These are phyloP conservation scores for Dujonia santamariae DNA, from an alignment of 1,139 yeast species.

Conservation along the genomic window DNA sequence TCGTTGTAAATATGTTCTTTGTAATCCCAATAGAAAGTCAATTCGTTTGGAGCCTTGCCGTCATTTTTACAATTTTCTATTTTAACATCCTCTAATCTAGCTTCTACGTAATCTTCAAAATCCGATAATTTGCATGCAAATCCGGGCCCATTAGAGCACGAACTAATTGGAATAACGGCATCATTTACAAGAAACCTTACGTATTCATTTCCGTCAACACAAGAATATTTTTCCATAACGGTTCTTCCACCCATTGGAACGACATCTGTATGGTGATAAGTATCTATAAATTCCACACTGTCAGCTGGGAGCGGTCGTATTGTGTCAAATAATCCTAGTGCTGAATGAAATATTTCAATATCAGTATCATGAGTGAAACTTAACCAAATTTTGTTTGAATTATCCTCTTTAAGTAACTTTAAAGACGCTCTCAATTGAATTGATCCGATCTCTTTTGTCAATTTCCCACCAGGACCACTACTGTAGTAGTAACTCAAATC, in stretches of 20 bases:
- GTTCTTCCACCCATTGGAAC: slow-evolving; percentile 50
- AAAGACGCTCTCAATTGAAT: slow-evolving; percentile 31
- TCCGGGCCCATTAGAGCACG: slow-evolving; percentile 55
- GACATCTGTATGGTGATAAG: slow-evolving; percentile 38
- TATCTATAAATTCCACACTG: slow-evolving; percentile 27
- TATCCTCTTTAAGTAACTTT: slow-evolving; percentile 20
- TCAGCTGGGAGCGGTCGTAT: slow-evolving; percentile 1
- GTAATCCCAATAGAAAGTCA: slow-evolving; percentile 40
- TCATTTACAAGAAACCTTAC: slow-evolving; percentile 54
- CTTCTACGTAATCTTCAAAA: slow-evolving; percentile 28
- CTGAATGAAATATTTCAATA: slow-evolving; percentile 45
- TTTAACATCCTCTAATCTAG: slow-evolving; percentile 23
- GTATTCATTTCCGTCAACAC: slow-evolving; percentile 28
- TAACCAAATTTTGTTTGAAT: slow-evolving; percentile 28
- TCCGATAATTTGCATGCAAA: slow-evolving; percentile 50
- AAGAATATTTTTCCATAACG: slow-evolving; percentile 36
- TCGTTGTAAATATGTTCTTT: slow-evolving; percentile 21
- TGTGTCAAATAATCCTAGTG: slow-evolving; percentile 36
- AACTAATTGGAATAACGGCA: slow-evolving; percentile 51
- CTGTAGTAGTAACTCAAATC: slow-evolving; percentile 38
- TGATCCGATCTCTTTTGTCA: slow-evolving; percentile 25
- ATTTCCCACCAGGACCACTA: slow-evolving; percentile 20
- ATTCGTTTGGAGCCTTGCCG: slow-evolving; percentile 28
- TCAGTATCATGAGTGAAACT: slow-evolving; percentile 63
- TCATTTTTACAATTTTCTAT: slow-evolving; percentile 35